Base-by-base conservation (phyloP, 2,329 filamentous ascomycete species). In the Fusarium tricinctum region DNA sequence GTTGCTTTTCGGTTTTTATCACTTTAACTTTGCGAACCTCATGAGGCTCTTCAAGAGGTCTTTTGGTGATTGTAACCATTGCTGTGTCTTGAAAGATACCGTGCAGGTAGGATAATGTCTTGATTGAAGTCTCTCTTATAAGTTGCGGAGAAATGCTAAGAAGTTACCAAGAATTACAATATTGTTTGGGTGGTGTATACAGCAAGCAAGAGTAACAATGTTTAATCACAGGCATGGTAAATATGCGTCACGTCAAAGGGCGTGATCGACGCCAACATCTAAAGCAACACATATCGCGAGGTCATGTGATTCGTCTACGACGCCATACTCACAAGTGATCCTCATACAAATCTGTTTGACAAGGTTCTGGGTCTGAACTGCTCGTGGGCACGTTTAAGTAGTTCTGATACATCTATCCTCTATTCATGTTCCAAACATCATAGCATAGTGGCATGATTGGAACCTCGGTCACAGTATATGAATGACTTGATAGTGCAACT, bases 201-300 rank as follows among this genome's bases (percentile, higher is more conserved):
- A 39, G 23, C 5, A 39, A 10, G 28, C 14, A 40, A 35, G 19
- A 44, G 42, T 46, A 54, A 42, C 15, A 15, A n/a, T 2, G 43
- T 63, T 54, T 59, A 60, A 58, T 55, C 23, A 46, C 38, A 40
- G 22, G 8, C 30, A 23, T 44, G n/a, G 13, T 19, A 17, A 38
- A 53, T 71, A 63, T 68, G 56, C 42, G 60, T 64, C 55, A 64
- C 48, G 28, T 63, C 48, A 54, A 73, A 73, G 58, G 70, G 72
- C 72, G 72, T 61, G 50, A 49, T 40, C 49, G 53, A 57, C 51
- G 49, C 52, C 67, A 54, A 75, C 57, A 73, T 75, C 73, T 20
- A 75, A 56, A 75, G 73, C 72, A 74, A 74, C 72, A 73, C 71
- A 62, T 22, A 73, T 73, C 73, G 58, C 72, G 69, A 67, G 56